Evolutionary conservation across 495 filamentous ascomycete species (phyloP).

Genomic region (Talaromyces borbonicus): DNA sequence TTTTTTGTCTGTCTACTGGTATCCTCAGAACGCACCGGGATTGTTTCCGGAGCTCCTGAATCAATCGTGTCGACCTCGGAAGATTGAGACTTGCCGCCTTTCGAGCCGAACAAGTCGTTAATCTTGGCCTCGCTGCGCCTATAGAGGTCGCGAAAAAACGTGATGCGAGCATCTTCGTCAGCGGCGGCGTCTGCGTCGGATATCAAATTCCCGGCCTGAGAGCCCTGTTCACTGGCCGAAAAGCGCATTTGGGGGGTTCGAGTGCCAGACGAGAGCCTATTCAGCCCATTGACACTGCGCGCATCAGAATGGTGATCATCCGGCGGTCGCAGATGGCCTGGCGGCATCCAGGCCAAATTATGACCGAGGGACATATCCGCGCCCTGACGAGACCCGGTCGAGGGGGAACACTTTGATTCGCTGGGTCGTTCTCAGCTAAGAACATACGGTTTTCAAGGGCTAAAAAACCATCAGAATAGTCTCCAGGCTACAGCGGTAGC

Average conservation of each 20-base stretch:
- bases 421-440: conserved; percentile 29
- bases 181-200: conserved; percentile 39
- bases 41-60: conserved; percentile 7
- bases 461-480: conserved; percentile 30
- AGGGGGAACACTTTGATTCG: conserved; percentile 40
- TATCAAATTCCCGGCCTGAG: conserved; percentile 35
- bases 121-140: conserved; percentile 51
- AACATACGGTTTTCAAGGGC: conserved; percentile 15
- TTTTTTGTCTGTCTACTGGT: conserved; percentile 42
- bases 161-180: conserved; percentile 57
- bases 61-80: conserved; percentile 17
- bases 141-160: conserved; percentile 52
- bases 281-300: conserved; percentile 38
- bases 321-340: conserved; percentile 37
- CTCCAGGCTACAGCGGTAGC: conserved; percentile 11
- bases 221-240: conserved; percentile 38
- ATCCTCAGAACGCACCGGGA: conserved; percentile 15
- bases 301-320: conserved; percentile 34
- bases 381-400: conserved; percentile 35
- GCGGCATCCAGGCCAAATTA: conserved; percentile 37
- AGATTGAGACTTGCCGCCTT: conserved; percentile 25
- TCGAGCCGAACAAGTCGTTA: conserved; percentile 45
- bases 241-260: conserved; percentile 39
- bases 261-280: conserved; percentile 34
- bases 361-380: conserved; percentile 43